These are phyloP conservation scores for Myriosclerotinia scirpicola DNA, from an alignment of 2,329 filamentous ascomycete species.

Conservation along the genomic window DNA sequence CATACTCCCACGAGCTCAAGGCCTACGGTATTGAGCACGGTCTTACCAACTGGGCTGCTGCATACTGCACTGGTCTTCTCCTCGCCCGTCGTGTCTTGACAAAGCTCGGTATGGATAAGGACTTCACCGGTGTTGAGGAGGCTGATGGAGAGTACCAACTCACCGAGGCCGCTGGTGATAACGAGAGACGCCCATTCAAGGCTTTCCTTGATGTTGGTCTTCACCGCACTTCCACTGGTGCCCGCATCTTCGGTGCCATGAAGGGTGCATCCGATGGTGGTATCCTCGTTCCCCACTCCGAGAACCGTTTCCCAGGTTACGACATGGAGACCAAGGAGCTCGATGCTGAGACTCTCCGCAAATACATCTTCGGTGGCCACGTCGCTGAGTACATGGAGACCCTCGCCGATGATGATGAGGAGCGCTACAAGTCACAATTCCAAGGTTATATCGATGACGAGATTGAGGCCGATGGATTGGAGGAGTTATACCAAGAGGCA, in stretches of 20 bases:
- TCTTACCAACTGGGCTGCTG: conserved; percentile 99
- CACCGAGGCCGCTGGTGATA: conserved; percentile 85
- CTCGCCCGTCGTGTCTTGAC: conserved; percentile 93
- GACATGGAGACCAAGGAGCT: conserved; percentile 98
- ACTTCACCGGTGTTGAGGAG: conserved; percentile 96
- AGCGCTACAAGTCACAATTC: conserved; percentile 99
- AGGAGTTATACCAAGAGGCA: conserved; percentile 94
- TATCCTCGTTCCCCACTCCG: conserved; percentile 94
- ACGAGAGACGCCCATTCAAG: conserved; percentile 98
- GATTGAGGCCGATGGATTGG: conserved; percentile 90
- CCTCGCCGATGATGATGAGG: conserved; percentile 98
- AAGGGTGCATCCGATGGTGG: conserved; percentile 99
- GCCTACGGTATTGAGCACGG: conserved; percentile 97
- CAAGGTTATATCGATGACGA: conserved; percentile 96
- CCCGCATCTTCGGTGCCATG: conserved; percentile 98
- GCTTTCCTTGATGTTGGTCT: conserved; percentile 98
- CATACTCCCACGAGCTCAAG: conserved; percentile 97
- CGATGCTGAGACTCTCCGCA: conserved; percentile 92
- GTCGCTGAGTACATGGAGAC: conserved; percentile 99
- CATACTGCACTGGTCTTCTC: conserved; percentile 94
- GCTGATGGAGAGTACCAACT: conserved; percentile 92
- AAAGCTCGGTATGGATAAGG: conserved; percentile 94
- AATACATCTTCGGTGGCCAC: conserved; percentile 99
- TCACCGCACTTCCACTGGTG: conserved; percentile 94
- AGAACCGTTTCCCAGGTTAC: conserved; percentile 99